These are phyloP conservation scores for Saprolegnia parasitica DNA, from an alignment of 352 stramenopile genomes.

Conservation along the genomic window DNA sequence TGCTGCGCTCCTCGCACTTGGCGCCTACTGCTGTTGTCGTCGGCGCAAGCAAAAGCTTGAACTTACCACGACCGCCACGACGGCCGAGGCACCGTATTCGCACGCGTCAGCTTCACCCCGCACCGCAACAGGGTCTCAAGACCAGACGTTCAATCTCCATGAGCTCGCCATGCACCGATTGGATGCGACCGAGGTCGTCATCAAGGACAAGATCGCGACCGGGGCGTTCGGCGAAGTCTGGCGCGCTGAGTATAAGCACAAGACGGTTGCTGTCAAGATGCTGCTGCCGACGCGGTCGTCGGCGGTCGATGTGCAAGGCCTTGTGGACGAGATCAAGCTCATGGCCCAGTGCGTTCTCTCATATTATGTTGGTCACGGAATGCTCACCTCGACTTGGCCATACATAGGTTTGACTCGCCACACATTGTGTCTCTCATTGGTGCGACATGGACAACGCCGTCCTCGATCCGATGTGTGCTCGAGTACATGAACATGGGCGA, in stretches of 20 bases:
- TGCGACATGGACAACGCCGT: slow-evolving; percentile 2
- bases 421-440: slow-evolving; percentile 9
- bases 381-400: background rate
- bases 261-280: slow-evolving; percentile 16
- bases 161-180: background rate
- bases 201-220: slow-evolving; percentile 10
- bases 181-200: background rate
- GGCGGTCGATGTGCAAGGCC: background rate
- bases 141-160: background rate
- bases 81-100: background rate
- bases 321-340: slow-evolving; percentile 22
- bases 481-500: slow-evolving; percentile 27
- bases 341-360: background rate
- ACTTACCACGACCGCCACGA: background rate
- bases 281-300: background rate
- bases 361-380: too few species aligned
- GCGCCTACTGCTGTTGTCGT: background rate
- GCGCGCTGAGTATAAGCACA: background rate
- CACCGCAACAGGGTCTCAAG: background rate
- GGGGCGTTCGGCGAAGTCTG: slow-evolving; percentile 8
- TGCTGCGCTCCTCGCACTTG: background rate
- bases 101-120: background rate
- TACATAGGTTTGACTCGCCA: slow-evolving; percentile 7
- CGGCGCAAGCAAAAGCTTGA: background rate
- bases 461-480: slow-evolving; percentile 7